Conservation (phyloP, 805 yeast species). For the Starmera caribaea region DNA sequence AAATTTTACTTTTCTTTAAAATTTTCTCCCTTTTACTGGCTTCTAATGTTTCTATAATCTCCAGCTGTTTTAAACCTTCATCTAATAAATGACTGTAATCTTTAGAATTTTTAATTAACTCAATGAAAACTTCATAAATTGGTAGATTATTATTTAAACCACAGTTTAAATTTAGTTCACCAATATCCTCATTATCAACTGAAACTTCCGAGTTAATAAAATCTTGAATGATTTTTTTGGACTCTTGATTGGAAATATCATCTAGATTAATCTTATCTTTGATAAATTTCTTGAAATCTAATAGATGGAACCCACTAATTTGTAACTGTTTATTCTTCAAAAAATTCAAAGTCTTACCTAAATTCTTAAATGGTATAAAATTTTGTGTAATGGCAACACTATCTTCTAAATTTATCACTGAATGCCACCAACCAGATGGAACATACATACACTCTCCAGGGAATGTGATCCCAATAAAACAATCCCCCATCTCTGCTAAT, state of each 20-base stretch:
- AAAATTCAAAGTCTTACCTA: constrained; percentile 56
- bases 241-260: constrained; percentile 7
- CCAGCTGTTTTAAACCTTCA: constrained; percentile 25
- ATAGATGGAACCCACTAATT: constrained; percentile 69
- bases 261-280: constrained; percentile 19
- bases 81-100: constrained; percentile 28
- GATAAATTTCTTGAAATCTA: constrained; percentile 33
- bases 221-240: constrained; percentile 13
- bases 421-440: constrained; percentile 98
- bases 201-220: constrained; percentile 22
- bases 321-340: constrained; percentile 60
- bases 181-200: constrained; percentile 50
- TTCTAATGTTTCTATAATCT: constrained; percentile 23
- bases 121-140: constrained; percentile 50
- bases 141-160: constrained; percentile 42
- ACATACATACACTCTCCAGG: constrained; percentile 84
- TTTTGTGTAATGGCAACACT: constrained; percentile 85
- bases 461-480: constrained; percentile 62
- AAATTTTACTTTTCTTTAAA: constrained; percentile 35
- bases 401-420: constrained; percentile 77
- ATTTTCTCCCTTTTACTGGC: constrained; percentile 12
- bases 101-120: constrained; percentile 30
- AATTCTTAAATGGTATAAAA: constrained; percentile 61
- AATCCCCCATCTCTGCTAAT: constrained; percentile 33
- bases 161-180: constrained; percentile 33